Evolutionary conservation across 768 basidiomycete species (phyloP), one percentile per base, ranked within the genome.

Genomic region (Botryobasidium botryosum): DNA sequence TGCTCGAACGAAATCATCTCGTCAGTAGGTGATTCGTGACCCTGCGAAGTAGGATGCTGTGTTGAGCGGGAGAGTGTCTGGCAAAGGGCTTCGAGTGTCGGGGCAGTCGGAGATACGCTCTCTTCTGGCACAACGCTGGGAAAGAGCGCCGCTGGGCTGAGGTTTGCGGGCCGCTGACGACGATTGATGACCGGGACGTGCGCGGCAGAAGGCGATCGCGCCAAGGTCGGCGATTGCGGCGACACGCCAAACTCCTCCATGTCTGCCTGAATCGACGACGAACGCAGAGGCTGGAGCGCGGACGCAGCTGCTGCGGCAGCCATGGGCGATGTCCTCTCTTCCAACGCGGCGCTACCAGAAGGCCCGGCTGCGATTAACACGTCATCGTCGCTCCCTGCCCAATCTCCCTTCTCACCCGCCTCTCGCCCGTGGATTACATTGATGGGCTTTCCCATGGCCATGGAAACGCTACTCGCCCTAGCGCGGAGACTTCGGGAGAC

Each of bases 341-440:
- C 84, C 40, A 87, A 57, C 12, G 77, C 76, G 55, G 79, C 79
- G 53, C 81, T 79, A 6, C 85, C 84, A 48, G 80, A 82, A 12
- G 81, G 68, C 8, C 75, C 84, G 15, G 85, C 83, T 1, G 85
- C 79, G 26, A 86, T 72, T 44, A 88, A 83, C 12, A 83, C 85
- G 58, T 88, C 85, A 44, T 88, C 85, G 50, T 88, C 85, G 52
- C 83, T 86, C 4, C 72, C 74, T 8, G 53, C 58, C 85, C 87
- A 84, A 53, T 90, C 72, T 45, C 60, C 69, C 59, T 62, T 58
- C 45, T 72, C 58, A 49, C 63, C 56, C 55, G 68, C 66, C 2
- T 51, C n/a, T n/a, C n/a, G n/a, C n/a, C n/a, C n/a, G n/a, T n/a
- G n/a, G n/a, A n/a, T n/a, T n/a, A n/a, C n/a, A n/a, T n/a, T n/a